Base-by-base conservation (phyloP, 1,284 basidiomycete species). In the Marasmius tenuissimus region DNA sequence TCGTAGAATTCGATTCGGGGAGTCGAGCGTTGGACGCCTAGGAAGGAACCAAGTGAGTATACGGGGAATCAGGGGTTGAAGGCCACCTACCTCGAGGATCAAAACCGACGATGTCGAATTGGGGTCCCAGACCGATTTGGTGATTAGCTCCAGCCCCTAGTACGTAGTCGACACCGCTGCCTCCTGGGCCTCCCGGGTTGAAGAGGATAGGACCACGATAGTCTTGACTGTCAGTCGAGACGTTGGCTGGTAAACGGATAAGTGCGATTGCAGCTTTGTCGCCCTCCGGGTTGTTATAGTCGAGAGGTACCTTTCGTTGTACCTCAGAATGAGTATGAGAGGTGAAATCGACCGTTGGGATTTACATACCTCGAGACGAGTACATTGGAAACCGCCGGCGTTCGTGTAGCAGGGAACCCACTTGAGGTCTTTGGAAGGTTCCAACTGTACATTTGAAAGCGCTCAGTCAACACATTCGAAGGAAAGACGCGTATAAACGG, bases 101-200 rank as follows among this genome's bases (percentile, higher is more conserved):
- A 62, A 85, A 85, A 4, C 80, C 76, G 2, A 85, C 73, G 10
- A 84, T 63, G 63, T 85, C 82, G 62, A 78, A 85, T 35, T 77
- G 70, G 1, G 73, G 72, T 6, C 83, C 83, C 16, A 83, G 49
- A 47, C 81, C 62, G 0, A 62, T 52, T 18, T 73, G 70, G 22
- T 83, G 61, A 1, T 62, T 49, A 4, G 67, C 59, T 0, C 77
- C 82, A 0, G 33, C 11, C 0, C 34, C 49, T 1, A 68, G 55
- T n/a, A 80, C 63, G 0, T 75, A 39, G 8, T 63, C 60, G 11
- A 75, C 70, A n/a, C 74, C 74, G 33, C 71, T 70, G 33, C 68
- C 71, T 34, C 82, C 83, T 12, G 83, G 82, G 0, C 83, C 83
- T 1, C 83, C 83, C 0, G 84, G 84, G 61, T 85, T 85, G 67